A percentile compares a stretch with the other conserved stretches of the same genome.
These are phyloP conservation scores for Polyporus tsugae DNA, from an alignment of 1,284 basidiomycete genomes.

Conservation along the genomic window DNA sequence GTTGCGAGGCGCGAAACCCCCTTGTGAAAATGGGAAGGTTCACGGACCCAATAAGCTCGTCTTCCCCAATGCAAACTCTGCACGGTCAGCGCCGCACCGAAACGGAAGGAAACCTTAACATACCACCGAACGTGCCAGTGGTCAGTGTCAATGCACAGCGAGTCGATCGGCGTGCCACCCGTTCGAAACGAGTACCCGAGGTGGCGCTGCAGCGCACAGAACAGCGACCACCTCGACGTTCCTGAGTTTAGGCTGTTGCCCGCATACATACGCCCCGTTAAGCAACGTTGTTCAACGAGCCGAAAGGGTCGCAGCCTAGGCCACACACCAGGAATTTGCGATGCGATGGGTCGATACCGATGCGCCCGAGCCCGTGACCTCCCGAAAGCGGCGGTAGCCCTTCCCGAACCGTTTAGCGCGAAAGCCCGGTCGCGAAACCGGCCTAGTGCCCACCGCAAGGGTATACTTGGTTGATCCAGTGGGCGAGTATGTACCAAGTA, in stretches of 20 bases:
- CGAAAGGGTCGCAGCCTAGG: slow-evolving; percentile 4
- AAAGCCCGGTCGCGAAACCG: slow-evolving; percentile 6
- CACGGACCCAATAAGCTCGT: slow-evolving; percentile 2
- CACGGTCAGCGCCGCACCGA: not conserved
- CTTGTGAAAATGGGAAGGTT: not conserved
- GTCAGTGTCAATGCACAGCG: slow-evolving; percentile 6
- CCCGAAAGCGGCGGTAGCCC: slow-evolving; percentile 2
- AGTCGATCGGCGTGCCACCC: not conserved
- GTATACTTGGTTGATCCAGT: slow-evolving; percentile 2
- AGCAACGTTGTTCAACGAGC: not conserved
- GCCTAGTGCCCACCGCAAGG: not conserved
- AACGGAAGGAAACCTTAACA: not conserved
- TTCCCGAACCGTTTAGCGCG: slow-evolving; percentile 6
- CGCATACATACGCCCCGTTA: not conserved
- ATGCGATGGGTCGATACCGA: slow-evolving; percentile 7
- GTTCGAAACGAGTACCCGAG: not conserved
- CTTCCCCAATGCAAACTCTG: not conserved
- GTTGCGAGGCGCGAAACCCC: not conserved
- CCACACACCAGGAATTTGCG: not conserved
- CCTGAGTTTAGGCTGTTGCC: not conserved
- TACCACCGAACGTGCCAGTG: not conserved
- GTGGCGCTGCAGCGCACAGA: slow-evolving; percentile 2
- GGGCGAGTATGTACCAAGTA: too few relatives aligned
- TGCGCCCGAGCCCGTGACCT: not conserved
- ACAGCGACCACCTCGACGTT: too few relatives aligned